Conservation (phyloP, 148 eudicot genomes). For the Spergularia bocconei region DNA sequence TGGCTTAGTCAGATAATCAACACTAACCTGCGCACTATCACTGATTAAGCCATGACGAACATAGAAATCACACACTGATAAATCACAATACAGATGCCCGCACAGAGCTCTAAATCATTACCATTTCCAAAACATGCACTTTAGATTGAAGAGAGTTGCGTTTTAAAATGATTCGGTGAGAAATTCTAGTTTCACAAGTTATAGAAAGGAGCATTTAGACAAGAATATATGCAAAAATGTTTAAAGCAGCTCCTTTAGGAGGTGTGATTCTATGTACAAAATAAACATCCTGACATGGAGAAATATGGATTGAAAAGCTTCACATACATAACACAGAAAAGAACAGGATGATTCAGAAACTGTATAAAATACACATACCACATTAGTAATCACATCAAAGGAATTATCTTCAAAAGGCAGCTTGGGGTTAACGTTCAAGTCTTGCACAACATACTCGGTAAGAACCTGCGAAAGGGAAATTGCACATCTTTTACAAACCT, state of each 20-base stretch:
- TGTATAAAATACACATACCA: slow-evolving; percentile 50
- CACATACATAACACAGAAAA: neutral
- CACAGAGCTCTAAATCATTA: neutral
- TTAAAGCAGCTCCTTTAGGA: too few species aligned
- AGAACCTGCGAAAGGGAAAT: slow-evolving; percentile 52
- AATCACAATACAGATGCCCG: neutral
- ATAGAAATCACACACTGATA: neutral
- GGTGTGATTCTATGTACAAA: too few species aligned
- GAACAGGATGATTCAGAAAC: neutral
- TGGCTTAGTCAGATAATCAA: slow-evolving; percentile 91
- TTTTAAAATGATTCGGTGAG: too few species aligned
- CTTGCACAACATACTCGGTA: slow-evolving; percentile 90
- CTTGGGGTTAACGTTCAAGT: slow-evolving; percentile 75
- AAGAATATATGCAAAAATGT: too few species aligned
- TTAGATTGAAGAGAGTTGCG: neutral
- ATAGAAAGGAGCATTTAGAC: too few species aligned
- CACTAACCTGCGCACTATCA: slow-evolving; percentile 71
- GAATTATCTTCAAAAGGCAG: slow-evolving; percentile 85
- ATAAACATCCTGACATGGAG: neutral
- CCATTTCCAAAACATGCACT: neutral
- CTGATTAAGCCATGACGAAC: slow-evolving; percentile 10
- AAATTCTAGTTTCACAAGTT: too few species aligned
- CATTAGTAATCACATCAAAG: slow-evolving; percentile 93
- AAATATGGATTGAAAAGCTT: neutral
- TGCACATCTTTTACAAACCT: neutral